Evolutionary conservation across 495 filamentous ascomycete genomes (phyloP).

Genomic region (Pseudomonodictys pantanalensis): DNA sequence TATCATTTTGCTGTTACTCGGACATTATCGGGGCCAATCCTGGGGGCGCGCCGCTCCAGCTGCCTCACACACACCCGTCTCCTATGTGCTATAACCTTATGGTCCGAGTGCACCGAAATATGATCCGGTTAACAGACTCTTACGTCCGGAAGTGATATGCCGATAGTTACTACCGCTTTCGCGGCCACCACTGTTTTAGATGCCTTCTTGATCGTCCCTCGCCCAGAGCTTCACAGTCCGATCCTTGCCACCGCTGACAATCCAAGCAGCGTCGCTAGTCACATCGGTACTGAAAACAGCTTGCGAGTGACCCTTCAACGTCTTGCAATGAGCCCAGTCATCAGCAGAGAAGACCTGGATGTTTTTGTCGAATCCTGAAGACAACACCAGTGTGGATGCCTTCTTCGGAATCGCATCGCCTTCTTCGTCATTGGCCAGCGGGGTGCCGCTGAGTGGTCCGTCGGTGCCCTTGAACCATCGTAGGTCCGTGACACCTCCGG

Average conservation of each 20-base stretch:
- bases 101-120: no score
- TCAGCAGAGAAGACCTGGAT: constrained; percentile 95
- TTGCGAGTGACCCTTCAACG: constrained; percentile 82
- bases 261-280: constrained; percentile 80
- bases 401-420: constrained; percentile 55
- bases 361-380: constrained; percentile 88
- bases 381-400: constrained; percentile 85
- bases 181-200: constrained; percentile 19
- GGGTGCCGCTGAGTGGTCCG: constrained; percentile 54
- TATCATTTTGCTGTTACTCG: no score
- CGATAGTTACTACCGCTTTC: no score
- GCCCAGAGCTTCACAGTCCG: constrained; percentile 96
- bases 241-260: constrained; percentile 89
- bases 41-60: no score
- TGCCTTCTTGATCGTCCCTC: constrained; percentile 64
- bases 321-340: constrained; percentile 89
- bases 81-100: no score
- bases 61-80: no score
- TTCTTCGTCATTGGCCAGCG: constrained; percentile 60
- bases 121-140: no score
- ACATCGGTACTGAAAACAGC: constrained; percentile 89
- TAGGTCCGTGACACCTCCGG: constrained; percentile 85
- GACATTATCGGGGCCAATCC: no score
- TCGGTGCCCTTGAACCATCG: constrained; percentile 89
- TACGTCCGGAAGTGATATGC: no score